These are phyloP conservation scores for Vigna radiata DNA, from an alignment of 306 rosid genomes.

Conservation along the genomic window DNA sequence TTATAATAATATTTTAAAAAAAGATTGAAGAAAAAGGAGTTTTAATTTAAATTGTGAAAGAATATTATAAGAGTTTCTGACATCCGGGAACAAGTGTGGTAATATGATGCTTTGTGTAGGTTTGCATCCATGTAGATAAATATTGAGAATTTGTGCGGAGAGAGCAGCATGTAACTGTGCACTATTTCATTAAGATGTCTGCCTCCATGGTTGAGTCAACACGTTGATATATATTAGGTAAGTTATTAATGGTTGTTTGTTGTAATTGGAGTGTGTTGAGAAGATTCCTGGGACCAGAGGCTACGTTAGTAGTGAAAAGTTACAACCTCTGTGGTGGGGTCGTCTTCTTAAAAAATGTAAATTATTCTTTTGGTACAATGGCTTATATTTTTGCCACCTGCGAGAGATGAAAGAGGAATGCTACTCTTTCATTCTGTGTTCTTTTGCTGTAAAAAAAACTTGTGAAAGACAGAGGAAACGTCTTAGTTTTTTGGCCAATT, in stretches of 20 bases:
- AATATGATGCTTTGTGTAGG: not conserved
- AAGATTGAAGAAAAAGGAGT: no score
- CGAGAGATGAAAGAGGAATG: not conserved
- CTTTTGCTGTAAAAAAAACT: constrained; percentile 32
- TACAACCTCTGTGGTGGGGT: not conserved
- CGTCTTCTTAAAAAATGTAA: not conserved
- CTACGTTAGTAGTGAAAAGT: not conserved
- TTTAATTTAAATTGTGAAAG: no score
- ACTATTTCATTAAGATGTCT: not conserved
- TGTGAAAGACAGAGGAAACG: constrained; percentile 14
- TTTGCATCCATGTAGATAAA: not conserved
- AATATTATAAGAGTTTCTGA: no score
- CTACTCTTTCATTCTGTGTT: constrained; percentile 20
- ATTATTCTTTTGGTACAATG: not conserved
- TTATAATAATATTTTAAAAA: no score
- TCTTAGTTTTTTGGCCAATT: constrained; percentile 21
- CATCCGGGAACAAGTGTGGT: no score
- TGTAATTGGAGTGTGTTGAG: constrained; percentile 4
- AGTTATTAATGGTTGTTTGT: not conserved
- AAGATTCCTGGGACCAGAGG: constrained; percentile 35
- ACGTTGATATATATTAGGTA: not conserved
- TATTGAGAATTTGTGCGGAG: not conserved
- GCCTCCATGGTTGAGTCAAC: not conserved
- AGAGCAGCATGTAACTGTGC: not conserved
- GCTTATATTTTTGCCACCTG: constrained; percentile 22